Evolutionary conservation across 805 yeast genomes (phyloP), one percentile per base, ranked within the genome.

Genomic region (Saccharomycopsis fibuligera): DNA sequence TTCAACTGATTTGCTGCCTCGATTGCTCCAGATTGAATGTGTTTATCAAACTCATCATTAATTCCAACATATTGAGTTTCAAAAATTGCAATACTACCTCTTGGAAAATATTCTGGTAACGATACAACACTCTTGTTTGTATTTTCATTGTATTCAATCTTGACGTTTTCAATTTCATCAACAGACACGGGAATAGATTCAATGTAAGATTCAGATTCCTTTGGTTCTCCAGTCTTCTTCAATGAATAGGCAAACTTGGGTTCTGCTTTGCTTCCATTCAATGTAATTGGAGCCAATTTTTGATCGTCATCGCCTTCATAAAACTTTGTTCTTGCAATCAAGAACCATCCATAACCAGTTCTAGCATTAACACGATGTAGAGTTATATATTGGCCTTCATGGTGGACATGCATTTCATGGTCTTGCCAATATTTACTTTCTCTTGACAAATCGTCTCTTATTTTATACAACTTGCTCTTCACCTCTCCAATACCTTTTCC

Each of bases 381-480:
- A 0, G 97, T 90, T 50, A 91, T 86, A 63, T 75, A 91, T 63
- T 90, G 96, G 12, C 86, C 96, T 54, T 89, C 95, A 59, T 86
- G 96, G 61, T 91, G 97, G 36, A 91, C 86, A 62, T 86, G 91
- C 85, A 86, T 88, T 65, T 91, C 97, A 57, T 86, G 86, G 54
- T 86, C 95, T 47, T 69, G 73, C 36, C 65, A 61, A 44, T 62
- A 64, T 33, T 57, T 56, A 33, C 64, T 64, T 51, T 81, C 79
- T 21, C 63, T 64, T 1, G 87, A 79, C 44, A 85, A 71, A 9
- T 70, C 63, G 37, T 69, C 65, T 55, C 93, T 72, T n/a, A 85
- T 75, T 9, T 63, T 64, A 60, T 83, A 76, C 46, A 86, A 65
- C 50, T 73, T 67, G 14, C 65, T 59, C 63, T 90, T 93, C n/a